Evolutionary conservation across 164 flowering plant genomes (phyloP), one percentile per base, ranked within the genome.

Genomic region (Sextonia rubra): DNA sequence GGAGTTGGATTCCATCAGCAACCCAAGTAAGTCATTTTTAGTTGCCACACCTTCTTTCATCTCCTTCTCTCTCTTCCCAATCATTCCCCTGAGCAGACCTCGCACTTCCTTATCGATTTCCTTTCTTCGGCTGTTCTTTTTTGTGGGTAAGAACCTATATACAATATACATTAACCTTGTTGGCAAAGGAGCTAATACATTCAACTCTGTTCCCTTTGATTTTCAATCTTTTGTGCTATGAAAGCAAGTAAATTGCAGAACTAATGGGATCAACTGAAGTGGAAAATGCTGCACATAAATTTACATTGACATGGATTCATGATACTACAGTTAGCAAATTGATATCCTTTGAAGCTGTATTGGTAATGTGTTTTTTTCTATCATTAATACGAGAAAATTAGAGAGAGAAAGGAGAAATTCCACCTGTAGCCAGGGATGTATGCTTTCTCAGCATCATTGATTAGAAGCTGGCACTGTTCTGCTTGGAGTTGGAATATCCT

Each of bases 101-200:
- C 60, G 32, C 20, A 82, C 71, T 69, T 85, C 77, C 44, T 52
- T 76, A 52, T 78, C 65, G 23, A 81, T 70, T 64, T 56, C 67
- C 61, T 79, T 88, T 75, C 84, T 74, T 72, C 77, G 83, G 52
- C 25, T 80, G 78, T 88, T 88, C 29, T 1, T 70, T 71, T 79
- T 80, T 1, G 89, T 86, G 60, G 91, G 89, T 23, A 84, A 26
- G 75, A 76, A 82, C 76, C 90, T 85, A 37, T 18, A 23, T 3
- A 60, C 14, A 23, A 37, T 18, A 23, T 3, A 60, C 14, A 23
- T 3, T 2, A 26, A 20, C 17, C 27, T 15, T 32, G 17, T 22
- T 49, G 25, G 22, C 24, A 25, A 66, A 25, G 5, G 14, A 26
- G 44, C 48, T 17, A 52, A 52, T 15, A 37, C 44, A 37, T 37